Evolutionary conservation across 1,139 yeast genomes (phyloP), one percentile per base, ranked within the genome.

Genomic region (Candida sanyaensis): DNA sequence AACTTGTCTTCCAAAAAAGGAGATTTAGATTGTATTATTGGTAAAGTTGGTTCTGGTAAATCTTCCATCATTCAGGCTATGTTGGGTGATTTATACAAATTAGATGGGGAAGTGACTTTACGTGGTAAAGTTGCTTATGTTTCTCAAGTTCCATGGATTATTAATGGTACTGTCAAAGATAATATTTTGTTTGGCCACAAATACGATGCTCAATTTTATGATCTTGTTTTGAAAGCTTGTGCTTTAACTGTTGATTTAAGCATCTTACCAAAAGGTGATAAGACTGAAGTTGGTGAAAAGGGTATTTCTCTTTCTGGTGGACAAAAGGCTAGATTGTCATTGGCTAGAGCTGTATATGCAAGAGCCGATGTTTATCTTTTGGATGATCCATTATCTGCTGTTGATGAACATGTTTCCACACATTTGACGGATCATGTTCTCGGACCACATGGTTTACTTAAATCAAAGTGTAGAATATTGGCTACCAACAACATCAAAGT

Each of bases 41-140:
- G 99, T 46, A 84, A 83, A 56, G 98, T 93, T 49, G 99, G 98
- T 31, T 75, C 88, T 40, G 99, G 99, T 54, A 93, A 93, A 64
- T 87, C 97, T 11, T 89, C 97, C 0, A 68, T 93, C 42, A 75
- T 93, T 55, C 96, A 89, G 65, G 83, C 96, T 21, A 73, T 91
- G 37, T 71, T 93, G 39, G 99, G 98, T 56, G 96, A 92, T 59
- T 75, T 92, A 54, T 85, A 88, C 66, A 87, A 88, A 65, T 77
- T 86, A 29, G 81, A 81, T 46, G 99, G 99, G 47, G 71, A 77
- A 34, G 95, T 89, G 3, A 73, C 73, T 32, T 78, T 88, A 30
- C 86, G 81, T 59, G 99, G 99, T 45, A 77, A 80, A 41, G 75
- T 91, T 38, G 97, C 98, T 0, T 93, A 92, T 67, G 97, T 88